These are phyloP conservation scores for Trametes polyzona DNA, from an alignment of 1,284 basidiomycete genomes.

Conservation along the genomic window DNA sequence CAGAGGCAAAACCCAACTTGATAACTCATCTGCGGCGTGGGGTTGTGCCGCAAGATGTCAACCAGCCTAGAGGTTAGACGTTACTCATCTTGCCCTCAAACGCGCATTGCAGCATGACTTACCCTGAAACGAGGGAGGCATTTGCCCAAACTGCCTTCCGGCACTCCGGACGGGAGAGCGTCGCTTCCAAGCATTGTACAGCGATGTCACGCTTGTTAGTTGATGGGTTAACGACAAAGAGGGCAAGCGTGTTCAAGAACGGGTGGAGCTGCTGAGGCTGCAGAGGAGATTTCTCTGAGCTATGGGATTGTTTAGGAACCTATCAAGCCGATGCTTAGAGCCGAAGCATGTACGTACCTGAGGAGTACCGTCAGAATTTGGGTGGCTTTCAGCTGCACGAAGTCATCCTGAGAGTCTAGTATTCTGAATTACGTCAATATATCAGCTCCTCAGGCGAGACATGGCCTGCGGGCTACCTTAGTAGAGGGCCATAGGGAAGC, in stretches of 20 bases:
- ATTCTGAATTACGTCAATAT: slow-evolving; percentile 49
- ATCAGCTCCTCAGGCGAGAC: not conserved
- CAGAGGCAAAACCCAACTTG: slow-evolving; percentile 93
- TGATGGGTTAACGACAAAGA: slow-evolving; percentile 64
- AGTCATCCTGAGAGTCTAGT: slow-evolving; percentile 89
- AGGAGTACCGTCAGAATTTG: slow-evolving; percentile 90
- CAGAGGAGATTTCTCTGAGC: slow-evolving; percentile 58
- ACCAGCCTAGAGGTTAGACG: slow-evolving; percentile 59
- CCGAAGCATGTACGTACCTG: slow-evolving; percentile 47
- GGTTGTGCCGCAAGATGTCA: slow-evolving; percentile 76
- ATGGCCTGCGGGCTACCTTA: slow-evolving; percentile 69
- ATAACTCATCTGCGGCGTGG: slow-evolving; percentile 93
- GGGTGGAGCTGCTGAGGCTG: slow-evolving; percentile 64
- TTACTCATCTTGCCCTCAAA: not conserved
- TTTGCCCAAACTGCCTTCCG: slow-evolving; percentile 76
- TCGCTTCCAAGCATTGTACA: slow-evolving; percentile 86
- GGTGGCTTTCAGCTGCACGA: slow-evolving; percentile 87
- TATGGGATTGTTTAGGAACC: slow-evolving; percentile 31
- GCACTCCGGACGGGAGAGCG: slow-evolving; percentile 83
- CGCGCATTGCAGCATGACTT: slow-evolving; percentile 13
- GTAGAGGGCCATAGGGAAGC: slow-evolving; percentile 82
- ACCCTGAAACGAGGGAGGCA: slow-evolving; percentile 71
- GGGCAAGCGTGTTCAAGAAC: slow-evolving; percentile 67
- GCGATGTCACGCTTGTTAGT: slow-evolving; percentile 85
- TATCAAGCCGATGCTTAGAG: too few relatives aligned